Percentiles rank a stretch among this genome's conserved stretches.
Conservation (phyloP, 768 basidiomycete species). For the Boletus vermiculosoides region DNA sequence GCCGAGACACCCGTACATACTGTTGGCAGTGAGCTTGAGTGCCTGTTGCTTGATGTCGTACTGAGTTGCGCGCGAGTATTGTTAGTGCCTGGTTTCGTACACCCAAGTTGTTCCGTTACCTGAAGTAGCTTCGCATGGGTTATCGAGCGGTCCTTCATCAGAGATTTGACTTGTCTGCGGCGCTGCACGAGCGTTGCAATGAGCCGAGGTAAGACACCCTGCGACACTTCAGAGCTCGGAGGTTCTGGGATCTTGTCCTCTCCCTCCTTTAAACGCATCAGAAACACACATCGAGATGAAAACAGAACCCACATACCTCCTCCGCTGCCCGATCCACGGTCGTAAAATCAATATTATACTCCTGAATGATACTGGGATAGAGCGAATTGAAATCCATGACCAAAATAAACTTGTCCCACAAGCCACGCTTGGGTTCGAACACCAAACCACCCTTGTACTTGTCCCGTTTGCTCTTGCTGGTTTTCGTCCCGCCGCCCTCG, state of each 20-base stretch:
- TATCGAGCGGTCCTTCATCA: slow-evolving; percentile 87
- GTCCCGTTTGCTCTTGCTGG: slow-evolving; percentile 72
- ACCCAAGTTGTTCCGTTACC: slow-evolving; percentile 42
- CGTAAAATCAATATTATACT: slow-evolving; percentile 99
- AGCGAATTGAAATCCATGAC: slow-evolving; percentile 99
- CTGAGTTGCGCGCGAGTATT: slow-evolving; percentile 37
- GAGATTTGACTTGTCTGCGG: slow-evolving; percentile 82
- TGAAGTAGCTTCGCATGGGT: slow-evolving; percentile 78
- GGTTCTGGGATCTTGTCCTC: slow-evolving; percentile 92
- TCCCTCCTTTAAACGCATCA: slow-evolving; percentile 39
- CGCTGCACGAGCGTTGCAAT: slow-evolving; percentile 95
- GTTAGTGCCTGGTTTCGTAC: neutral
- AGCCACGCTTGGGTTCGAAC: slow-evolving; percentile 90
- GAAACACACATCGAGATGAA: neutral
- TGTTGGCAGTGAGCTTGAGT: slow-evolving; percentile 96
- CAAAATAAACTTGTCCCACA: slow-evolving; percentile 95
- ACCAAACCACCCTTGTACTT: slow-evolving; percentile 99
- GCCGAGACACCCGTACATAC: slow-evolving; percentile 99
- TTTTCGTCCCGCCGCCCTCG: slow-evolving; percentile 42
- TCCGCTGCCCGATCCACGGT: slow-evolving; percentile 76
- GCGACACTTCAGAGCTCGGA: slow-evolving; percentile 63
- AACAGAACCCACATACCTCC: slow-evolving; percentile 40
- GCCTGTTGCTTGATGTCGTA: slow-evolving; percentile 98
- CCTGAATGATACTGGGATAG: slow-evolving; percentile 98
- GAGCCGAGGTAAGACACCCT: slow-evolving; percentile 93